A percentile compares a stretch with the other conserved stretches of the same genome.
These are phyloP conservation scores for Colletotrichum gigasporum DNA, from an alignment of 2,329 filamentous ascomycete species.

Conservation along the genomic window DNA sequence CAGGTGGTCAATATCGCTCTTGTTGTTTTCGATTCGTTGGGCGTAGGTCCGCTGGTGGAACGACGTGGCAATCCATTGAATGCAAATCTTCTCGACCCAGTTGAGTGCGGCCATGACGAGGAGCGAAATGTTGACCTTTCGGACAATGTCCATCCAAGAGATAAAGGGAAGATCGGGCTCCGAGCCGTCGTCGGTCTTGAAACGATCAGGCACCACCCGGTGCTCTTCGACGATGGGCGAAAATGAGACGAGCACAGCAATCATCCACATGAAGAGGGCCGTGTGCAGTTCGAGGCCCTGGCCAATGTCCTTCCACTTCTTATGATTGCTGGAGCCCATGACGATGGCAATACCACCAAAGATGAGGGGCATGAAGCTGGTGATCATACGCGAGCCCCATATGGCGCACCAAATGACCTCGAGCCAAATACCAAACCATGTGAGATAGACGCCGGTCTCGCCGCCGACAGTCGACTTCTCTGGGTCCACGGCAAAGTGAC, in stretches of 20 bases:
- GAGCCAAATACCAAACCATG: slow-evolving; percentile 97
- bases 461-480: slow-evolving; percentile 61
- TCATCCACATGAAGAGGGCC: slow-evolving; percentile 91
- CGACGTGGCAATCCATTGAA: slow-evolving; percentile 92
- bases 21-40: slow-evolving; percentile 90
- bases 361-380: slow-evolving; percentile 57
- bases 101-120: slow-evolving; percentile 85
- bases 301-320: slow-evolving; percentile 93
- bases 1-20: slow-evolving; percentile 79
- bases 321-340: slow-evolving; percentile 83
- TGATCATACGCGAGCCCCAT: slow-evolving; percentile 75
- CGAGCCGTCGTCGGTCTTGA: slow-evolving; percentile 51
- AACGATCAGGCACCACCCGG: slow-evolving; percentile 44
- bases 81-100: slow-evolving; percentile 90
- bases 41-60: slow-evolving; percentile 93
- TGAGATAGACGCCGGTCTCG: slow-evolving; percentile 78
- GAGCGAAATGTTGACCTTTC: slow-evolving; percentile 87
- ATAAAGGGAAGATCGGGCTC: slow-evolving; percentile 49
- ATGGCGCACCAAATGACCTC: slow-evolving; percentile 92
- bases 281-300: slow-evolving; percentile 85
- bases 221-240: slow-evolving; percentile 79
- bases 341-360: slow-evolving; percentile 70
- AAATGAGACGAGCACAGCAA: slow-evolving; percentile 87
- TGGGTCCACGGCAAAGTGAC: slow-evolving; percentile 48
- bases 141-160: slow-evolving; percentile 80